A percentile compares a stretch with the other conserved stretches of the same genome.
Evolutionary conservation across 805 yeast genomes (phyloP).

Genomic region (Saccharomycopsis fermentans): DNA sequence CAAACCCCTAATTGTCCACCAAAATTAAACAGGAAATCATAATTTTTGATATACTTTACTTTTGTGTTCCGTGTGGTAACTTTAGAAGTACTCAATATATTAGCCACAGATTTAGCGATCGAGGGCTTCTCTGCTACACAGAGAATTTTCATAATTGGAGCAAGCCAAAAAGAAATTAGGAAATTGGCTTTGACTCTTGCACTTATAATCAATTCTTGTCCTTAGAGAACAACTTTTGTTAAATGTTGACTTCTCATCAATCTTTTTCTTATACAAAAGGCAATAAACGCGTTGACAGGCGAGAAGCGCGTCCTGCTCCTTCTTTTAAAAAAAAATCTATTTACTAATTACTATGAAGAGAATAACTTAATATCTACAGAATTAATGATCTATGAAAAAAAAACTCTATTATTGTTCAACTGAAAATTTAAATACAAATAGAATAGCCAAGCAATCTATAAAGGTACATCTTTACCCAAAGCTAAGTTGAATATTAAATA

Average conservation of each 20-base stretch:
- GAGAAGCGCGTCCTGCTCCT: not conserved
- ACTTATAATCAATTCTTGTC: too few relatives aligned
- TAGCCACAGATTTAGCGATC: slow-evolving; percentile 76
- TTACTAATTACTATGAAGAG: too few relatives aligned
- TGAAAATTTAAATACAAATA: not conserved
- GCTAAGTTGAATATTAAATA: slow-evolving; percentile 45
- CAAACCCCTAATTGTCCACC: slow-evolving; percentile 50
- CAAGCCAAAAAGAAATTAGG: not conserved
- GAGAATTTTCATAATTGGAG: slow-evolving; percentile 49
- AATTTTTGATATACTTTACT: slow-evolving; percentile 64
- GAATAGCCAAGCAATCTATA: too few relatives aligned
- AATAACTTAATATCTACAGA: not conserved
- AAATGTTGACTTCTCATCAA: too few relatives aligned
- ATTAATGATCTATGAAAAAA: not conserved
- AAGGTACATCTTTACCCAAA: slow-evolving; percentile 24
- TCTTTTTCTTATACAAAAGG: too few relatives aligned
- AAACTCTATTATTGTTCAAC: not conserved
- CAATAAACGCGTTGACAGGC: not conserved
- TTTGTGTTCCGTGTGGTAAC: slow-evolving; percentile 36
- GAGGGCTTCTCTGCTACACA: slow-evolving; percentile 98
- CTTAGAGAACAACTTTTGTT: too few relatives aligned
- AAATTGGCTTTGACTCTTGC: too few relatives aligned
- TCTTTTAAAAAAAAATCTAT: too few relatives aligned
- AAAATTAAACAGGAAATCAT: slow-evolving; percentile 62
- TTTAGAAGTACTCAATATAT: slow-evolving; percentile 66